Base-by-base conservation (phyloP, 1,284 basidiomycete species). In the Anthracocystis panici-leucophaei region DNA sequence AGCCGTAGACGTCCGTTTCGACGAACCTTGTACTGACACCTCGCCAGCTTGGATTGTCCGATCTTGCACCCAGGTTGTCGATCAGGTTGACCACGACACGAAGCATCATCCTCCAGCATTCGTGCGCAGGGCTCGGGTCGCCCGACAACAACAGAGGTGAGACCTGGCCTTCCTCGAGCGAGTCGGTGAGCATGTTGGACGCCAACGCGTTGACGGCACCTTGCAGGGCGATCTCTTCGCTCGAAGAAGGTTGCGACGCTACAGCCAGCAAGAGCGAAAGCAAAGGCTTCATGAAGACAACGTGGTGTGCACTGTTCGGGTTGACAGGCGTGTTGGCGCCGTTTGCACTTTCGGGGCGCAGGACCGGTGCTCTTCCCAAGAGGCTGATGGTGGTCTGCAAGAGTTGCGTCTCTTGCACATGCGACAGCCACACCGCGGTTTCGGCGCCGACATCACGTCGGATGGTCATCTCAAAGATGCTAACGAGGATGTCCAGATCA, bases 231-330 rank as follows among this genome's bases (percentile, higher is more conserved):
- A 97, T 89, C 65, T 92, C 88, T 84, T 97, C 94, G 2, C 94
- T 93, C 1, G 93, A 91, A 0, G 89, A 88, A 0, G 91, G 89
- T 57, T 92, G 88, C 57, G 90, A 89, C 5, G 93, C 92, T n/a
- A 97, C 87, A 0, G 93, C 89, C 86, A 94, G 91, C 80, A 97
- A 92, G 86, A 97, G 92, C 12, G 91, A 87, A 57, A 97, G 89
- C 62, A 97, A 87, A 72, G 93, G 72, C 52, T 65, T 65, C 72
- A 75, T 63, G 31, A 75, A 75, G 11, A 59, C 56, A 12, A 75
- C 63, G 21, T 70, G 63, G 41, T 70, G 72, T 20, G 72, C 60
- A 7, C 61, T 63, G 57, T 69, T 69, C 5, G 72, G 63, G 48
- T 69, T 69, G 52, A 51, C 27, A 12, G 53, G 42, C 5, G 50